Base-by-base conservation (phyloP, 306 rosid genomes). In the Acacia confusa region DNA sequence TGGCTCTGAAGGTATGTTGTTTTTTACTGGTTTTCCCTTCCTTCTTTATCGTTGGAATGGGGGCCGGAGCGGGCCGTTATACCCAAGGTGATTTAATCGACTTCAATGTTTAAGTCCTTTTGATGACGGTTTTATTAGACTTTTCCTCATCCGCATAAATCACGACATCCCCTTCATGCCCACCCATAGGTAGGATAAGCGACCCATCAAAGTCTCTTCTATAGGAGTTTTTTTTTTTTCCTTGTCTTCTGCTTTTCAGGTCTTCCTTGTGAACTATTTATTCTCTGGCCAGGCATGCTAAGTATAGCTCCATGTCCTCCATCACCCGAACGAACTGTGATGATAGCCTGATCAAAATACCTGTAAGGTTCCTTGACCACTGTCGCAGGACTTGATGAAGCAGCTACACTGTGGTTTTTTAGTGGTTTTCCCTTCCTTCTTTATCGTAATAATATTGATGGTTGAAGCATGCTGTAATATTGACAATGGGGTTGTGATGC, bases 91-190 rank as follows among this genome's bases (percentile, higher is more conserved):
- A n/a, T n/a, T n/a, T n/a, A n/a, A n/a, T n/a, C n/a, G n/a, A n/a
- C n/a, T n/a, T n/a, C n/a, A n/a, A n/a, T n/a, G n/a, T n/a, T n/a
- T n/a, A n/a, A n/a, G n/a, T n/a, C n/a, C n/a, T n/a, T n/a, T n/a
- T n/a, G n/a, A n/a, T n/a, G n/a, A n/a, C n/a, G n/a, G n/a, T n/a
- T n/a, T n/a, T n/a, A n/a, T n/a, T n/a, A n/a, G n/a, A n/a, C n/a
- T 86, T 85, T 10, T 87, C 84, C 78, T 92, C 98, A 32, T 96
- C 98, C 0, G 94, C 97, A 83, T 79, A 92, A 45, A 96, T 68
- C n/a, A 96, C 85, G n/a, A 93, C 99, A 77, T 96, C 97, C 3
- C 94, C 99, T 9, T 98, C 99, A 72, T 86, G 92, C 2, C 99
- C 98, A 1, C 97, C 99, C 41, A 79, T 27, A 0, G 99, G 99